These are phyloP conservation scores for Mycena maculata DNA, from an alignment of 768 basidiomycete genomes.

Conservation along the genomic window DNA sequence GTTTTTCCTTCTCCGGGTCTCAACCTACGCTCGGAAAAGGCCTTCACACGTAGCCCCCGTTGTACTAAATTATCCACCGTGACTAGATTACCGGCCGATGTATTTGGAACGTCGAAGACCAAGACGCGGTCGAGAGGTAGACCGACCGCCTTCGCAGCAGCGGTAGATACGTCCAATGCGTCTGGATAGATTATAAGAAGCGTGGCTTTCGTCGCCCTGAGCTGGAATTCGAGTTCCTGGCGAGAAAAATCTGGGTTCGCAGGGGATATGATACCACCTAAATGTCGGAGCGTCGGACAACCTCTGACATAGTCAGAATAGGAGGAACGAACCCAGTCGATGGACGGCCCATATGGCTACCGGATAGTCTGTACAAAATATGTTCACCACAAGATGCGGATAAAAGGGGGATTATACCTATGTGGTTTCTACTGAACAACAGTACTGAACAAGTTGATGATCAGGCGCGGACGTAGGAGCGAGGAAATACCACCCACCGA, in stretches of 20 bases:
- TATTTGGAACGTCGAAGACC: conserved; percentile 50
- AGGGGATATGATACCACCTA: conserved; percentile 43
- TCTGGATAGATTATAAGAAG: conserved; percentile 63
- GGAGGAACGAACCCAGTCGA: conserved; percentile 49
- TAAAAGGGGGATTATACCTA: conserved; percentile 54
- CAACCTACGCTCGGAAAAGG: conserved; percentile 61
- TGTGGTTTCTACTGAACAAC: conserved; percentile 74
- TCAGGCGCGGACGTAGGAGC: not conserved
- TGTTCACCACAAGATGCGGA: not conserved
- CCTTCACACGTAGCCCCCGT: conserved; percentile 55
- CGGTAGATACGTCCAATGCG: conserved; percentile 52
- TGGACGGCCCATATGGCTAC: conserved; percentile 69
- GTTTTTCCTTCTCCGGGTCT: conserved; percentile 71
- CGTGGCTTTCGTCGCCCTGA: conserved; percentile 59
- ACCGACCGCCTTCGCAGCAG: conserved; percentile 52
- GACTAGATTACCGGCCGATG: conserved; percentile 32
- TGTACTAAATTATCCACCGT: conserved; percentile 62
- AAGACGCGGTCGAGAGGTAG: conserved; percentile 57
- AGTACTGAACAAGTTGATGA: conserved; percentile 55
- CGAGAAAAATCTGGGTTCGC: conserved; percentile 70
- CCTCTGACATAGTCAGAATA: not conserved
- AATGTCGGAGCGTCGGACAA: conserved; percentile 38
- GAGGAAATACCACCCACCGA: conserved; percentile 55
- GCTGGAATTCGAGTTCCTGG: conserved; percentile 67
- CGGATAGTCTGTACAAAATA: conserved; percentile 58